Evolutionary conservation across 305 asterid species (phyloP).

Genomic region (Fraxinus baroniana): DNA sequence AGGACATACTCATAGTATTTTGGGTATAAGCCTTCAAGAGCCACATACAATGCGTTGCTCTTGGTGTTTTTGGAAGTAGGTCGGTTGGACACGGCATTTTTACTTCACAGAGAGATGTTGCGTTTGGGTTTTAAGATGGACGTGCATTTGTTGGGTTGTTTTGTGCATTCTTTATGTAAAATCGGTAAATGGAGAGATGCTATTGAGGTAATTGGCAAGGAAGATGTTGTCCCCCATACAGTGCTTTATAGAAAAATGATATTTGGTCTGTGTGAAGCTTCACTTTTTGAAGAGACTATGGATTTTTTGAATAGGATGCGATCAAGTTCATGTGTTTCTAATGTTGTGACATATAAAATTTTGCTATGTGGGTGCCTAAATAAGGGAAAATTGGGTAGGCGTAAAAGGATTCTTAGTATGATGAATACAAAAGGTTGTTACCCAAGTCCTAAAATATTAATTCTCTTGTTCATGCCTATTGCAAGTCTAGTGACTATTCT

Average conservation of each 20-base stretch:
- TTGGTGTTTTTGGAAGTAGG: constrained; percentile 67
- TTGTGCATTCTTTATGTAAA: constrained; percentile 63
- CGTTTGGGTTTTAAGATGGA: constrained; percentile 68
- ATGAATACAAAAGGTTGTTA: constrained; percentile 94
- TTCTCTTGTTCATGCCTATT: constrained; percentile 78
- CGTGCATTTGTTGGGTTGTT: constrained; percentile 55
- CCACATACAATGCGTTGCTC: constrained; percentile 67
- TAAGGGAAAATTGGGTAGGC: constrained; percentile 77
- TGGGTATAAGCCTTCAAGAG: constrained; percentile 70
- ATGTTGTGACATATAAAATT: constrained; percentile 65
- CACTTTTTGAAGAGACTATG: constrained; percentile 91
- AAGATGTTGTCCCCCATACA: constrained; percentile 73
- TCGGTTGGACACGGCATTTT: constrained; percentile 59
- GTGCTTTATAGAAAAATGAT: constrained; percentile 77
- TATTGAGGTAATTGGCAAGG: constrained; percentile 68
- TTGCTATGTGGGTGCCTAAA: constrained; percentile 80
- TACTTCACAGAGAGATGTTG: constrained; percentile 80
- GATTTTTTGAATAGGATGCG: constrained; percentile 78
- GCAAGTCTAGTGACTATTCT: constrained; percentile 66
- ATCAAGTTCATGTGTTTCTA: constrained; percentile 73
- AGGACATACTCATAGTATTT: constrained; percentile 75
- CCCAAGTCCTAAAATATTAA: constrained; percentile 76
- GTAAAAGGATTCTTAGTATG: constrained; percentile 79
- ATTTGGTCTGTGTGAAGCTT: constrained; percentile 83
- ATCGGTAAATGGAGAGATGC: constrained; percentile 86